phyloP scores from a whole-genome alignment of 176 grass and related monocot genomes.

The Tillandsia fasciculata region DNA sequence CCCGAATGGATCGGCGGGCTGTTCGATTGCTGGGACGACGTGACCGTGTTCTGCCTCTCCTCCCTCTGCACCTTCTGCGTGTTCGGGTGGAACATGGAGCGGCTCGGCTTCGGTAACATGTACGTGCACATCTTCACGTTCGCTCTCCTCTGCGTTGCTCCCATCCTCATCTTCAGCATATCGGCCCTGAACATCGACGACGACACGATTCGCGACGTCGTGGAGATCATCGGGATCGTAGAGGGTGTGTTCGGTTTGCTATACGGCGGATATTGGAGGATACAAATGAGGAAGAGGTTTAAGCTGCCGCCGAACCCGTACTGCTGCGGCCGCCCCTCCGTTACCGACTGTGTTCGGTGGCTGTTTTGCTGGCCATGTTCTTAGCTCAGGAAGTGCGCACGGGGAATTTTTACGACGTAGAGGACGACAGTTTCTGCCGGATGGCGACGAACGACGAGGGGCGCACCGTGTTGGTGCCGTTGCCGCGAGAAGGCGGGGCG shows the following conservation, averaged over 20 bases:
- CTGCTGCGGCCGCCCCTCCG: constrained; percentile 24
- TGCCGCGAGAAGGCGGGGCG: constrained; percentile 48
- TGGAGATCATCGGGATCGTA: constrained; percentile 44
- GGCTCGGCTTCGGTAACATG: constrained; percentile 98
- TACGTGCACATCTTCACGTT: constrained; percentile 93
- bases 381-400: constrained; percentile 91
- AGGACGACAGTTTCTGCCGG: constrained; percentile 43
- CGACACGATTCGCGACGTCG: constrained; percentile 28
- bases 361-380: constrained; percentile 84
- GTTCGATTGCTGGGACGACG: constrained; percentile 81
- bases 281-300: constrained; percentile 82
- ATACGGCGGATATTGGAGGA: constrained; percentile 84
- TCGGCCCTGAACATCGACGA: constrained; percentile 66
- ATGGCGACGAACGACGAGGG: constrained; percentile 37
- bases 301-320: constrained; percentile 40
- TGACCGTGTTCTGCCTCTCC: constrained; percentile 51
- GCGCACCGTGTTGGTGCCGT: constrained; percentile 41
- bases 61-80: constrained; percentile 72
- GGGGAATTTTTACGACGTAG: constrained; percentile 81
- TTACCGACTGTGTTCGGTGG: constrained; percentile 65
- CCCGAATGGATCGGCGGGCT: constrained; percentile 85
- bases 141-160: constrained; percentile 44
- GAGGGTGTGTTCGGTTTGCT: constrained; percentile 57
- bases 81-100: constrained; percentile 95
- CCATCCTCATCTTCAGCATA: constrained; percentile 66